Conservation (phyloP, 2,329 filamentous ascomycete species). For the Phaeosphaeriaceae sp. region DNA sequence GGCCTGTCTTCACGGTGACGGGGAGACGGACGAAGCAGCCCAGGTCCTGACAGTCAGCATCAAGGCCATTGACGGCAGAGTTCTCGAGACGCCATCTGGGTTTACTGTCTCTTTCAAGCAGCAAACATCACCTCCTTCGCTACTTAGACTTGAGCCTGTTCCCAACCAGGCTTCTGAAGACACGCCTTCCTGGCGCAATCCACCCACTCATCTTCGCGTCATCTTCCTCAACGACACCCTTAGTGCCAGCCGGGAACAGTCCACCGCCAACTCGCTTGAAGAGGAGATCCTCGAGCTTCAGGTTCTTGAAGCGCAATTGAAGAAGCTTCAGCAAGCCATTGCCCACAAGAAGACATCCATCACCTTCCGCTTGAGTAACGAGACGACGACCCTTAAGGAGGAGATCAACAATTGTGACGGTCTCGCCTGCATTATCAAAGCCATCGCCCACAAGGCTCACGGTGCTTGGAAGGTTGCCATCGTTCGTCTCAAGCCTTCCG, state of each 20-base stretch:
- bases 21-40: constrained; percentile 37
- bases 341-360: constrained; percentile 47
- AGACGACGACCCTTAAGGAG: constrained; percentile 44
- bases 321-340: constrained; percentile 48
- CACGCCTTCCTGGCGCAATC: constrained; percentile 47
- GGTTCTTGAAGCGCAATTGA: constrained; percentile 48
- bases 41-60: constrained; percentile 51
- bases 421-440: constrained; percentile 52
- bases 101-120: constrained; percentile 53
- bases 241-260: constrained; percentile 3
- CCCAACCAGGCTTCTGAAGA: constrained; percentile 41
- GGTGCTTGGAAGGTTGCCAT: constrained; percentile 42
- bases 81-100: constrained; percentile 40
- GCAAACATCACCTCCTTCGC: constrained; percentile 42
- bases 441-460: constrained; percentile 47
- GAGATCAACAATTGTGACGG: constrained; percentile 54
- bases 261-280: constrained; percentile 35
- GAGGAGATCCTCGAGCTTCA: constrained; percentile 52
- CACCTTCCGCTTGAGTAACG: constrained; percentile 37
- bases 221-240: constrained; percentile 20
- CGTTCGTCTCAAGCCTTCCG: constrained; percentile 32
- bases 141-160: constrained; percentile 44
- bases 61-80: constrained; percentile 48
- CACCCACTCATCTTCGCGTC: constrained; percentile 44
- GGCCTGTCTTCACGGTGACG: constrained; percentile 46